A percentile compares a stretch with the other conserved stretches of the same genome.
These are phyloP conservation scores for Starmerella gropengiesseri DNA, from an alignment of 805 yeast genomes.

Conservation along the genomic window DNA sequence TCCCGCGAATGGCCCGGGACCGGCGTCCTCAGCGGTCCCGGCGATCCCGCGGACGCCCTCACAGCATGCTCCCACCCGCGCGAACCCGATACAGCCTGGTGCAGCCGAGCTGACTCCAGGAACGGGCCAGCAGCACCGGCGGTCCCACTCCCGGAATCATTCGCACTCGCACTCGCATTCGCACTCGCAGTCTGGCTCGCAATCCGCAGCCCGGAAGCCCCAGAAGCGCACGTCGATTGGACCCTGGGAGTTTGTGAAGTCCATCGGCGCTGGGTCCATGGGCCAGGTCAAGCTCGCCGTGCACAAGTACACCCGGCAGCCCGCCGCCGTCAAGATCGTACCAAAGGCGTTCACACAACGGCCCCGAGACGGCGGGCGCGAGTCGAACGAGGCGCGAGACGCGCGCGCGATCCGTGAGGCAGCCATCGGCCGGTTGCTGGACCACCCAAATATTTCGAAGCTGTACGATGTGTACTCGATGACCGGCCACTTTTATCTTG, in stretches of 20 bases:
- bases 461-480: constrained; percentile 88
- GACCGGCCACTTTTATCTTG: constrained; percentile 94
- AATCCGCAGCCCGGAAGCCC: constrained; percentile 6
- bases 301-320: constrained; percentile 61
- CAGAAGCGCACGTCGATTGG: constrained; percentile 73
- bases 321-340: constrained; percentile 81
- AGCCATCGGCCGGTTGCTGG: constrained; percentile 76
- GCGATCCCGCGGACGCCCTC: too few relatives aligned
- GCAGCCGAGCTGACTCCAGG: neutral
- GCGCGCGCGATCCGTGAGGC: constrained; percentile 90
- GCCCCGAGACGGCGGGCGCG: constrained; percentile 19
- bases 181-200: neutral
- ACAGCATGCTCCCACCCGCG: too few relatives aligned
- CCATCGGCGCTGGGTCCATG: constrained; percentile 98
- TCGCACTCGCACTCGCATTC: constrained; percentile 1
- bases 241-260: constrained; percentile 91
- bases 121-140: constrained; percentile 2
- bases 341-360: constrained; percentile 71
- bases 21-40: too few relatives aligned
- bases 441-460: constrained; percentile 87
- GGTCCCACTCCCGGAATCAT: constrained; percentile 1
- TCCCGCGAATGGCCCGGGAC: too few relatives aligned
- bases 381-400: constrained; percentile 55
- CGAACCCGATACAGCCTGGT: too few relatives aligned
- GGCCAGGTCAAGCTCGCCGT: constrained; percentile 94